A percentile compares a stretch with the other conserved stretches of the same genome.
Conservation (phyloP, 177 flowering plant species). For the Vitis hybrid region DNA sequence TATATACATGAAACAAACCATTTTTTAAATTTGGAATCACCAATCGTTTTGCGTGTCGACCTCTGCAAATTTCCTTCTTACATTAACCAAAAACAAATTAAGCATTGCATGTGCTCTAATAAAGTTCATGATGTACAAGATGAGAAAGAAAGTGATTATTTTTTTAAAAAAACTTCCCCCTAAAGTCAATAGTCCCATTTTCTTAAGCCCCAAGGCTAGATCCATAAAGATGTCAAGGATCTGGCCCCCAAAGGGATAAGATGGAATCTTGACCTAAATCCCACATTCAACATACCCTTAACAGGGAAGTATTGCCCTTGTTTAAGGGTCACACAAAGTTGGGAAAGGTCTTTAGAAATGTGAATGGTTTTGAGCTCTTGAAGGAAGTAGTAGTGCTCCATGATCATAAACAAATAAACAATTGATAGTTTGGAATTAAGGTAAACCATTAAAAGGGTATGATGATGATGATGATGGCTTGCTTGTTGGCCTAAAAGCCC, state of each 20-base stretch:
- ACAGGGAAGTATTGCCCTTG: constrained; percentile 5
- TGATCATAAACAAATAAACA: too few species aligned
- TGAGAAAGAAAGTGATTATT: background rate
- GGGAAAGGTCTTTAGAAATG: background rate
- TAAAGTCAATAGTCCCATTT: background rate
- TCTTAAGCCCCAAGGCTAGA: constrained; percentile 17
- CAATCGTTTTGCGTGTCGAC: too few species aligned
- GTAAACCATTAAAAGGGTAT: too few species aligned
- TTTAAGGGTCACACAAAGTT: constrained; percentile 28
- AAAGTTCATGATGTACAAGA: background rate
- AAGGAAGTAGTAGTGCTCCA: too few species aligned
- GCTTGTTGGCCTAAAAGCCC: constrained; percentile 5
- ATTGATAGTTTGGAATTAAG: too few species aligned
- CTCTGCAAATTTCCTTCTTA: constrained; percentile 1
- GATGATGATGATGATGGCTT: too few species aligned
- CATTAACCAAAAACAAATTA: constrained; percentile 1
- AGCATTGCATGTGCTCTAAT: background rate
- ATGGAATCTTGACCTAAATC: constrained; percentile 25
- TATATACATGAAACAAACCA: background rate
- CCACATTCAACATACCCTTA: background rate
- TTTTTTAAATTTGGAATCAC: background rate
- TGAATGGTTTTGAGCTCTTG: background rate
- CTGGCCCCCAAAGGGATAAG: constrained; percentile 16
- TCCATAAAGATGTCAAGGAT: background rate
- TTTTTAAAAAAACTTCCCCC: background rate